Base-by-base conservation (phyloP, 2,329 filamentous ascomycete species). In the Penicillium occitanis region DNA sequence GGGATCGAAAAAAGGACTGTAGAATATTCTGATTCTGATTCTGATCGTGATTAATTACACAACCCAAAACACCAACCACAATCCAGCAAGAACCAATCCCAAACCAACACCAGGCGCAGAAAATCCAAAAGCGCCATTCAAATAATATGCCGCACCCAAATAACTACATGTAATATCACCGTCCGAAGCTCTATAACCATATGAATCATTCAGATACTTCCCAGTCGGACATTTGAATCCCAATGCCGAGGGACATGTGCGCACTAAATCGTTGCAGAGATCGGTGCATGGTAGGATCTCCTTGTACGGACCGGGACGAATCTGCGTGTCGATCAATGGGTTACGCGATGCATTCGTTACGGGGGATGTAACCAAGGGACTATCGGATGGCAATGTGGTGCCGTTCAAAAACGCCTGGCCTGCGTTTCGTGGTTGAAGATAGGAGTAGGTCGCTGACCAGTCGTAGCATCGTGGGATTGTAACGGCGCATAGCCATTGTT, bases 401-500 rank as follows among this genome's bases (percentile, higher is more conserved):
- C 89, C 88, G 73, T 96, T 90, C 19, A 90, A 85, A 71, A 93
- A 94, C 0, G 84, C 72, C 67, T 89, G 87, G 37, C 83, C 87
- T 63, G 92, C 85, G 73, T 94, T 95, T 55, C 95, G 90, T 22
- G 85, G 82, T 67, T 88, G 86, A 2, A 92, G 84, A 73, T 81
- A 88, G 1, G 82, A 63, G 14, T 83, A 81, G 1, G 76, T 72
- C 59, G 83, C 86, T 61, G 84, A 86, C 72, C 91, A 95, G 79
- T 97, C 94, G 73, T 92, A 90, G 81, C 95, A 99, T 35, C 93
- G 91, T 0, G 95, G 95, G 68, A 99, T 95, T 17, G 88, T 90
- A 33, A 98, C 93, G 28, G 92, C 91, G 81, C 95, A 99, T 22
- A 99, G 88, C 95, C 95, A 99, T 73, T 88, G 84, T 77, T 96